Conservation (phyloP, 2,329 filamentous ascomycete genomes). For the Trichoderma koningii region DNA sequence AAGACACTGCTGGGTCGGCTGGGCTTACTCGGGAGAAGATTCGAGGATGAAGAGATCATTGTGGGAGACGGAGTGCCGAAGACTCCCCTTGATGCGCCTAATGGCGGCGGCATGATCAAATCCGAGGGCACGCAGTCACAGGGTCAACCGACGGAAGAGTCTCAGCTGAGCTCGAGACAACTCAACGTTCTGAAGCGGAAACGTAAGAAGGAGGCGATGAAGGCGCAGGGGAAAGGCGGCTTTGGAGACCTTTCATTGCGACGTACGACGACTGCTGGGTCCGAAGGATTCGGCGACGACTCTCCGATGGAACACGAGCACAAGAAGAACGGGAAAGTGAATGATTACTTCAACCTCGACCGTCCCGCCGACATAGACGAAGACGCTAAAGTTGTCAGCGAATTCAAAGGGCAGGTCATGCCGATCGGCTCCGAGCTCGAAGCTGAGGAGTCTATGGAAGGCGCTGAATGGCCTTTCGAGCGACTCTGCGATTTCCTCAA, state of each 20-base stretch:
- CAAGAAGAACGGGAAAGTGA: conserved; percentile 64
- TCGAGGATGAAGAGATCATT: conserved; percentile 77
- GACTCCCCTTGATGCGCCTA: conserved; percentile 48
- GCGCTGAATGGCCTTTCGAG: conserved; percentile 90
- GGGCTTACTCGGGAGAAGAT: conserved; percentile 79
- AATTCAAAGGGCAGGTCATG: conserved; percentile 84
- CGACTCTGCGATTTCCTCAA: conserved; percentile 91
- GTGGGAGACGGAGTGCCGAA: conserved; percentile 54
- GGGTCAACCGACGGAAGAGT: conserved; percentile 58
- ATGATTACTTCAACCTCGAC: conserved; percentile 91
- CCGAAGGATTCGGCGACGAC: conserved; percentile 64
- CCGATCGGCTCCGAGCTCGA: conserved; percentile 86
- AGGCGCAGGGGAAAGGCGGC: conserved; percentile 82
- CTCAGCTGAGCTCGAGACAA: conserved; percentile 84
- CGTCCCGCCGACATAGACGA: conserved; percentile 78
- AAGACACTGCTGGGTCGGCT: conserved; percentile 81
- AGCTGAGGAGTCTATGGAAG: conserved; percentile 73
- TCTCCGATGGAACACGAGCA: conserved; percentile 56
- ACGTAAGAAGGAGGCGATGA: conserved; percentile 84
- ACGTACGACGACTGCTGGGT: conserved; percentile 60
- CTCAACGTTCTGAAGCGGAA: conserved; percentile 94
- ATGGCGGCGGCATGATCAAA: conserved; percentile 39
- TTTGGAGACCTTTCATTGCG: conserved; percentile 83
- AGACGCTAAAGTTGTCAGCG: conserved; percentile 86
- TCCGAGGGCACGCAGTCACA: conserved; percentile 44